Conservation (phyloP, 2,329 filamentous ascomycete genomes). For the Xylariaceae sp. region DNA sequence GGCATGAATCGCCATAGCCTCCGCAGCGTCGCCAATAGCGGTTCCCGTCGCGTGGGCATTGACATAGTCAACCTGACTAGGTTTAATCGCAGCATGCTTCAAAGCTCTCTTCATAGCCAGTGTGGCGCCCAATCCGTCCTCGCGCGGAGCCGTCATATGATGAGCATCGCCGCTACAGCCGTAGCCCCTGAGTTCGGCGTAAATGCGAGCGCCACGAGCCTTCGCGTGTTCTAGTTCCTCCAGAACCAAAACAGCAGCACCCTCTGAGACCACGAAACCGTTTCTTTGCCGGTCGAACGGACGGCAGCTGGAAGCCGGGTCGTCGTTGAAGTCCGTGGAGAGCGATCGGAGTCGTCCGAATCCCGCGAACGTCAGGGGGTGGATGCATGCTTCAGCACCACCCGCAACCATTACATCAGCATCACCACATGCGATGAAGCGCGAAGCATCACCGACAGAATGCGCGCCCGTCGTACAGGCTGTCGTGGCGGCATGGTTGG, state of each 20-base stretch:
- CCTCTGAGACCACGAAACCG: slow-evolving; percentile 92
- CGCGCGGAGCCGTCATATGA: slow-evolving; percentile 86
- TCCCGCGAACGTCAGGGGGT: slow-evolving; percentile 86
- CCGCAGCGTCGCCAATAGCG: slow-evolving; percentile 75
- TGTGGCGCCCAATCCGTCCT: slow-evolving; percentile 75
- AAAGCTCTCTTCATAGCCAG: slow-evolving; percentile 82
- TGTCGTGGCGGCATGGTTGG: slow-evolving; percentile 88
- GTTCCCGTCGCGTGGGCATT: slow-evolving; percentile 96
- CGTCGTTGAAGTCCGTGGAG: slow-evolving; percentile 72
- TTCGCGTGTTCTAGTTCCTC: slow-evolving; percentile 89
- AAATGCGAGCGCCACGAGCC: slow-evolving; percentile 70
- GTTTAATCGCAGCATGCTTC: slow-evolving; percentile 62
- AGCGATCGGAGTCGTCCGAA: slow-evolving; percentile 85
- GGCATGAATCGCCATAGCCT: slow-evolving; percentile 74
- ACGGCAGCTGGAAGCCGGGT: slow-evolving; percentile 66
- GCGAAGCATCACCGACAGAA: slow-evolving; percentile 87
- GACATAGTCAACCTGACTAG: slow-evolving; percentile 75
- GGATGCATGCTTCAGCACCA: slow-evolving; percentile 90
- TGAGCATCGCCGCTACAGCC: slow-evolving; percentile 86
- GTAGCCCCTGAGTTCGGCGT: slow-evolving; percentile 85
- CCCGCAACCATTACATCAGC: slow-evolving; percentile 96
- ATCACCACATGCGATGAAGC: slow-evolving; percentile 86
- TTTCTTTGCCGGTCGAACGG: slow-evolving; percentile 77
- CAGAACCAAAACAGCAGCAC: slow-evolving; percentile 78
- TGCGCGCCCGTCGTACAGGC: slow-evolving; percentile 96